Evolutionary conservation across 352 stramenopile species (phyloP), one percentile per base, ranked within the genome.

Genomic region (Phytopythium boreale): DNA sequence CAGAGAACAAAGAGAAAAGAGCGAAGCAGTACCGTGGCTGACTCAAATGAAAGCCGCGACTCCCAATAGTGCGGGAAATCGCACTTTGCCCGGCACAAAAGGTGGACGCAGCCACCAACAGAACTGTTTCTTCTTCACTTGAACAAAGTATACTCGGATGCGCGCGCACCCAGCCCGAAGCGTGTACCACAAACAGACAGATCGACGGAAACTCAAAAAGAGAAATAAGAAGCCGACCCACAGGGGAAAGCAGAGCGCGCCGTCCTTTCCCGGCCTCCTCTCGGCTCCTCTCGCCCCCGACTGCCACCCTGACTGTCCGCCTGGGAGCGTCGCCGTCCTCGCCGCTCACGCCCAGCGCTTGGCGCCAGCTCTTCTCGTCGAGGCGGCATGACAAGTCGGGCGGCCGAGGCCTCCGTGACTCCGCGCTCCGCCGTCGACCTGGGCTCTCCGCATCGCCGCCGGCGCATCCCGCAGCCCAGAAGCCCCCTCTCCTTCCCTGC

Each of bases 341-440:
- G 29, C 29, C 29, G 29, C 29, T 34, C 29, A 7, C 29, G 29
- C 29, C 55, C 24, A 19, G 31, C 34, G 53, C 53, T 11, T 9
- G 51, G 43, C 20, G 60, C 64, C 61, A 62, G 39, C 43, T 10
- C 20, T 51, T 41, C 41, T n/a, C 22, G 29, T 50, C 24, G 57
- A 43, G 11, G 50, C 52, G 20, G 46, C 31, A 79, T 74, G 66
- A 27, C 56, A 5, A 79, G 63, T 19, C 66, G 43, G 6, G 53
- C 61, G 37, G 62, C 72, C 55, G 64, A 72, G 26, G 14, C 46
- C 15, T 26, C 57, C 34, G 31, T 37, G 29, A 55, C 64, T 4
- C 43, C 22, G 20, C 51, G 29, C 43, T 1, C 1, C 20, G 61
- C 59, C 47, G 59, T 31, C 43, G 20, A 53, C 50, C 46, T 19